A percentile compares a stretch with the other conserved stretches of the same genome.
These are phyloP conservation scores for Lumnitzera littorea DNA, from an alignment of 345 rosid species.

Conservation along the genomic window DNA sequence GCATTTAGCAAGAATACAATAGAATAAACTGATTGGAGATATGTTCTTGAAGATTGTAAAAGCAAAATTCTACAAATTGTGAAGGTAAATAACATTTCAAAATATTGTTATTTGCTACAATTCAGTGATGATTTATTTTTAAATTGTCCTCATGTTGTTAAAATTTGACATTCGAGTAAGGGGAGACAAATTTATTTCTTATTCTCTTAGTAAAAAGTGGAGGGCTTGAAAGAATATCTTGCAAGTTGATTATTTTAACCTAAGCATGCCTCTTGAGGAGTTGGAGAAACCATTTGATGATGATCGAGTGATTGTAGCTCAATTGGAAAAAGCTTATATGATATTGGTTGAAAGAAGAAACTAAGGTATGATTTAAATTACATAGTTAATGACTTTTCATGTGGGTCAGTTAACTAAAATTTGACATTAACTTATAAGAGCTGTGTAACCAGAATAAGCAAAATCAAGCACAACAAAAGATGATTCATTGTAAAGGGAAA, in stretches of 20 bases:
- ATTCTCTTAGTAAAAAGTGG: constrained; percentile 5
- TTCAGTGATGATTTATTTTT: not conserved
- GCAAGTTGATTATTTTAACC: constrained; percentile 1
- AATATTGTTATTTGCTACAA: not conserved
- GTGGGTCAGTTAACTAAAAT: too few relatives aligned
- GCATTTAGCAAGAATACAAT: not conserved
- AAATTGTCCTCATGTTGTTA: not conserved
- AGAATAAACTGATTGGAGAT: not conserved
- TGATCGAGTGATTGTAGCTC: not conserved
- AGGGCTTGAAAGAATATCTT: not conserved
- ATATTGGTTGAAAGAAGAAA: constrained; percentile 3
- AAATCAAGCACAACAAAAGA: too few relatives aligned
- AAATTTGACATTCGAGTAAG: not conserved
- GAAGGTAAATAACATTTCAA: not conserved
- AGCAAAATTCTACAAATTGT: not conserved
- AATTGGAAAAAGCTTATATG: constrained; percentile 3
- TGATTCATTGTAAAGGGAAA: too few relatives aligned
- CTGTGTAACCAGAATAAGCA: too few relatives aligned
- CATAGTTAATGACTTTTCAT: too few relatives aligned
- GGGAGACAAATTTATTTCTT: not conserved
- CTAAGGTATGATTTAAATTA: not conserved
- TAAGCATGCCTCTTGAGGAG: not conserved
- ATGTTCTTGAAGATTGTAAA: not conserved
- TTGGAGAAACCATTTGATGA: not conserved
- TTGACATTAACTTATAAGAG: not conserved